These are phyloP conservation scores for Ophiocytium majus DNA, from an alignment of 352 stramenopile species.

Conservation along the genomic window DNA sequence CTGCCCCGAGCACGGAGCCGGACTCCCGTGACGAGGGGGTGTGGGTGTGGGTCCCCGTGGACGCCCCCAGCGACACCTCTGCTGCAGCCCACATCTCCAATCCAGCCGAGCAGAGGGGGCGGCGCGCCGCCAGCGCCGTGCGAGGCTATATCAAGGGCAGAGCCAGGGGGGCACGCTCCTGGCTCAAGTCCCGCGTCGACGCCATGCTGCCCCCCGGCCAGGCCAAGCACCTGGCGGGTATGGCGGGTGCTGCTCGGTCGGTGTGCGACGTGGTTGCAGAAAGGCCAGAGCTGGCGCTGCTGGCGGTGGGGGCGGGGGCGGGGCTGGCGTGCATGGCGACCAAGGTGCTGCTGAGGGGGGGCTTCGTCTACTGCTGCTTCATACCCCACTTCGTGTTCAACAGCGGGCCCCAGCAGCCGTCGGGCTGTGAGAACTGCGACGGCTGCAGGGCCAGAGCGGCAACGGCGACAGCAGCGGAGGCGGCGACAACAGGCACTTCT, in stretches of 20 bases:
- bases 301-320: not conserved
- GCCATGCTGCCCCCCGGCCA: not conserved
- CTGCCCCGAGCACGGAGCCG: not conserved
- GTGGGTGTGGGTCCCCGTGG: not conserved
- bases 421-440: not conserved
- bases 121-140: not conserved
- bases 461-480: not conserved
- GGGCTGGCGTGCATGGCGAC: conserved; percentile 8
- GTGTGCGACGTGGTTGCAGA: conserved; percentile 16
- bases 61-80: not conserved
- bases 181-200: not conserved
- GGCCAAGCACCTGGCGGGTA: not conserved
- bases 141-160: not conserved
- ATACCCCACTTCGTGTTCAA: conserved; percentile 17
- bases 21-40: conserved; percentile 1
- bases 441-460: not conserved
- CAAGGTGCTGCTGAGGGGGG: not conserved
- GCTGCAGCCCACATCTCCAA: not conserved
- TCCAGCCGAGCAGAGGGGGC: not conserved
- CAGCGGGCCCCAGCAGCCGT: not conserved
- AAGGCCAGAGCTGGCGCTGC: not conserved
- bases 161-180: not conserved
- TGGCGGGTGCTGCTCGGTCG: not conserved
- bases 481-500: too few species aligned
- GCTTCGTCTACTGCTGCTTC: conserved; percentile 22